phyloP scores from a whole-genome alignment of 2,329 filamentous ascomycete species.

The Colletotrichum sp. region DNA sequence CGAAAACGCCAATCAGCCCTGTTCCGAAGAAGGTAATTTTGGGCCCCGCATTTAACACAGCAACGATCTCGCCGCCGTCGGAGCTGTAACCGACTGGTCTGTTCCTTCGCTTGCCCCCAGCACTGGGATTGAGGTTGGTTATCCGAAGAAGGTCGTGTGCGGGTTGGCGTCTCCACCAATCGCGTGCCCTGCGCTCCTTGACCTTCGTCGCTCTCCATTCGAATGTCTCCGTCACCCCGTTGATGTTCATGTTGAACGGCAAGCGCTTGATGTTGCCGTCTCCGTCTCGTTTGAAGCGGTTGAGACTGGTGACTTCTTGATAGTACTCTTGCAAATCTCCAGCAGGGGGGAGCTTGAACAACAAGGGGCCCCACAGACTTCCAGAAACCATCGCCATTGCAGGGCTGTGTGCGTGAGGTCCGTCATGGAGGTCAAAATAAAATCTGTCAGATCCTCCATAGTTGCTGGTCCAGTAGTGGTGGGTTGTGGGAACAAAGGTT shows the following conservation, averaged over 20 bases:
- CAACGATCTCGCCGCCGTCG: conserved; percentile 9
- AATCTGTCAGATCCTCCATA: fast-evolving
- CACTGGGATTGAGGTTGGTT: not conserved
- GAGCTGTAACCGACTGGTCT: not conserved
- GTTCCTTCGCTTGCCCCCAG: not conserved
- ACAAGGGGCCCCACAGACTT: not conserved
- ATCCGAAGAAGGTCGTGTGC: not conserved
- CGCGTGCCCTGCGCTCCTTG: not conserved
- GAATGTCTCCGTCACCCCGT: not conserved
- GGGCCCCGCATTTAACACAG: not conserved
- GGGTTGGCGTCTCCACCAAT: not conserved
- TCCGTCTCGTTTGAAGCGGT: not conserved
- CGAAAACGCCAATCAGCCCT: conserved; percentile 1
- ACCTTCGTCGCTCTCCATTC: not conserved
- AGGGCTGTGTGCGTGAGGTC: not conserved
- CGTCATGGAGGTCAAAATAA: not conserved
- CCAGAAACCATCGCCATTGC: not conserved
- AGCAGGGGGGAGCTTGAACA: not conserved
- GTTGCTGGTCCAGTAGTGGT: no score
- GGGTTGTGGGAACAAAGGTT: no score
- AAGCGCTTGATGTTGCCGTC: not conserved
- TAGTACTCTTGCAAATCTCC: not conserved
- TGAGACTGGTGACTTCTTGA: not conserved
- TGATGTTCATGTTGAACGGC: not conserved
- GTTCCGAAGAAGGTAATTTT: conserved; percentile 7